These are phyloP conservation scores for Pythium myriotylum DNA, from an alignment of 352 stramenopile species.

Conservation along the genomic window DNA sequence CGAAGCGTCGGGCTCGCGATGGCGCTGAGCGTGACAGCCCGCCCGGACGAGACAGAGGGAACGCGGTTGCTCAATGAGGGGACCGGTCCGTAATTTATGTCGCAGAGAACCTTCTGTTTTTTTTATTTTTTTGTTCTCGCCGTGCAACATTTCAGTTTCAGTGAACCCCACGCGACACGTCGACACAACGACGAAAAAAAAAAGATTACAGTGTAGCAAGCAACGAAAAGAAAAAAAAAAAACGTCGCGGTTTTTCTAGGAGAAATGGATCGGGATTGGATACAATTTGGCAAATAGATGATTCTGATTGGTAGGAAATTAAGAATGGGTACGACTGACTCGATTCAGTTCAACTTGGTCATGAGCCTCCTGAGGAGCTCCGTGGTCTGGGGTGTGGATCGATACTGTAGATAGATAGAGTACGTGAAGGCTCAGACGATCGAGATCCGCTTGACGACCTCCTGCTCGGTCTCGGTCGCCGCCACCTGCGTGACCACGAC, in stretches of 20 bases:
- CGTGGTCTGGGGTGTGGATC: too few relatives aligned
- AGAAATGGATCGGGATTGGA: not conserved
- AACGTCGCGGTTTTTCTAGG: not conserved
- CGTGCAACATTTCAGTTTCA: conserved; percentile 1
- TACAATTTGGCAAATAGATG: not conserved
- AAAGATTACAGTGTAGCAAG: not conserved
- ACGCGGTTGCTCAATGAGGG: conserved; percentile 22
- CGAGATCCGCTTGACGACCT: conserved; percentile 24
- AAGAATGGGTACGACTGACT: conserved; percentile 17
- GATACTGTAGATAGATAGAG: too few relatives aligned
- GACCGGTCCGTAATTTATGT: conserved; percentile 3
- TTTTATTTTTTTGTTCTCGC: not conserved
- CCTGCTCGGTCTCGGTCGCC: conserved; percentile 14
- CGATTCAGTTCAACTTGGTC: not conserved
- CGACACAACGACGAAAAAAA: not conserved
- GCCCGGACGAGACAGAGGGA: too few relatives aligned
- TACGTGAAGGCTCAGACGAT: conserved; percentile 15
- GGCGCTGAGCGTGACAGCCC: too few relatives aligned
- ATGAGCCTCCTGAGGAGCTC: not conserved
- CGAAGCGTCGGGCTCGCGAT: conserved; percentile 15
- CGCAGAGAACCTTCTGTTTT: not conserved
- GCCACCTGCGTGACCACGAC: conserved; percentile 25
- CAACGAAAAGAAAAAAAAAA: not conserved
- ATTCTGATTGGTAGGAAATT: conserved; percentile 14
- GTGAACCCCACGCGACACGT: too few relatives aligned